Base-by-base conservation (phyloP, 345 rosid genomes). In the Citrus medica region DNA sequence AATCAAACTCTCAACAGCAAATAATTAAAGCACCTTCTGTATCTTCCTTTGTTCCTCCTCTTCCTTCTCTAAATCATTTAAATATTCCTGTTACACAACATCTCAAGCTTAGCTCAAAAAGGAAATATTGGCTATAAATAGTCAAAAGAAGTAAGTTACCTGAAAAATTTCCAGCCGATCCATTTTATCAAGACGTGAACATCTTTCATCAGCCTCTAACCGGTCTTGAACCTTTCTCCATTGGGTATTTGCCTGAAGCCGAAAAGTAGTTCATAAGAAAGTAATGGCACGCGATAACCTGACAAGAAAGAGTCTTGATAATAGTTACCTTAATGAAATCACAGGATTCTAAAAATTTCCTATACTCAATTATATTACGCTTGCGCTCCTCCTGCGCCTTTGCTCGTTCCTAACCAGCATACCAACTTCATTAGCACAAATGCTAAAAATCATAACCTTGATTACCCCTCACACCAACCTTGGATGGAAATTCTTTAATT, bases 141-240 rank as follows among this genome's bases (percentile, higher is more conserved):
- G 51, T 30, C 55, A 79, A 71, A 68, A 30, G 17, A 58, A 75
- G 67, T 6, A 78, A 53, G n/a, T 28, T 70, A 96, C 98, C 97
- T 96, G 98, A 84, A 94, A 96, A 79, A 89, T 90, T 81, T 92
- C 92, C 82, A 96, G 78, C 67, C 95, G 97, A 37, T 96, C 97
- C 32, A 94, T 88, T 83, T 90, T 96, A 80, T 92, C 99, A 77
- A 96, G 97, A 67, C 92, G 86, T 48, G 87, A 89, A 84, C 99
- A 96, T 82, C 98, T 89, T 82, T 90, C 98, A 85, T 94, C 97
- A 64, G 90, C 87, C 89, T 91, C 99, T 85, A 96, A 86, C 59
- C 90, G 94, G 67, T 91, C 94, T 81, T 96, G 98, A 85, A 96
- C 92, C 87, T 96, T 96, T 76, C 98, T 91, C 99, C 99, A 96